Conservation (phyloP, 371 early-diverging fungal species). For the Batrachochytrium dendrobatidis region DNA sequence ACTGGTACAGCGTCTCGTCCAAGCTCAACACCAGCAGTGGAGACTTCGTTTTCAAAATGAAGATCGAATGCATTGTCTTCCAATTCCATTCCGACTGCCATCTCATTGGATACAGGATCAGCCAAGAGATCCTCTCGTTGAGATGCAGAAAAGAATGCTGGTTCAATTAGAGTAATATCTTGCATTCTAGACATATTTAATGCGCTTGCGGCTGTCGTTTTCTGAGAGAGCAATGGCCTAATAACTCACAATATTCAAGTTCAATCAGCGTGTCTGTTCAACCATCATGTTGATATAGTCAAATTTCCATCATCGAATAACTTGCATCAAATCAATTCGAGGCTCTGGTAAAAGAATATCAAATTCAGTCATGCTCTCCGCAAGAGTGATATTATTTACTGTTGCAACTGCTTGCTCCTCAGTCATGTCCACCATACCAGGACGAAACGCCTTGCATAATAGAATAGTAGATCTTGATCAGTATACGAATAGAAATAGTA, state of each 20-base stretch:
- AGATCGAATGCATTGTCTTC: slow-evolving; percentile 10
- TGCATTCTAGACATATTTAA: slow-evolving; percentile 8
- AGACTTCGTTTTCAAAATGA: slow-evolving; percentile 18
- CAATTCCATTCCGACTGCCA: not conserved
- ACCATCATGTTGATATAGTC: no score
- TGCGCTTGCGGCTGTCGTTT: not conserved
- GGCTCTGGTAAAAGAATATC: slow-evolving; percentile 81
- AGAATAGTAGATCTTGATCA: not conserved
- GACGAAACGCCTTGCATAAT: slow-evolving; percentile 64
- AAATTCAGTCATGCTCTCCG: slow-evolving; percentile 80
- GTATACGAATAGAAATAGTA: no score
- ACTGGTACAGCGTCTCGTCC: slow-evolving; percentile 42
- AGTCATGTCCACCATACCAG: slow-evolving; percentile 81
- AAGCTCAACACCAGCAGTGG: slow-evolving; percentile 40
- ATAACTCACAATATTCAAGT: no score
- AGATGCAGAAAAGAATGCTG: slow-evolving; percentile 4
- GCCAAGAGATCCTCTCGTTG: slow-evolving; percentile 11
- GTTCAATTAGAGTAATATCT: slow-evolving; percentile 13
- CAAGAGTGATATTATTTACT: slow-evolving; percentile 76
- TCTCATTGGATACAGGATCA: not conserved
- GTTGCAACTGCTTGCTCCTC: slow-evolving; percentile 65
- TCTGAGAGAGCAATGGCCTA: slow-evolving; percentile 1
- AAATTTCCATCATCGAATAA: no score
- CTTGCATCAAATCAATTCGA: slow-evolving; percentile 38
- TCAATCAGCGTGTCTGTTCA: no score